Evolutionary conservation across 805 yeast species (phyloP), one percentile per base, ranked within the genome.

Genomic region (Candida maris): DNA sequence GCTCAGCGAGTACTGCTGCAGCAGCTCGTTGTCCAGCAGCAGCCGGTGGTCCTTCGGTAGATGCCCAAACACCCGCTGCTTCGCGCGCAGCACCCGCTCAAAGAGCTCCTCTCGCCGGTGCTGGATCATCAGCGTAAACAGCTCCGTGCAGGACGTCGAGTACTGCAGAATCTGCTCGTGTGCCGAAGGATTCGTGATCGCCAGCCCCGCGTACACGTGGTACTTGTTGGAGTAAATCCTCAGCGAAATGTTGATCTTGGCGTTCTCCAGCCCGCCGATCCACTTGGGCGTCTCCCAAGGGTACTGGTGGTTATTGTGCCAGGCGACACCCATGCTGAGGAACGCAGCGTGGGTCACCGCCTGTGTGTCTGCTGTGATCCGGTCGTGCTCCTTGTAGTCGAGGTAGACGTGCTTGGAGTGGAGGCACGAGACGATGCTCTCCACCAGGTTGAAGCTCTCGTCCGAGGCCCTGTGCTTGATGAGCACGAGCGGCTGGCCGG

Each of bases 331-430:
- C 98, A 93, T 93, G 38, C 94, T 81, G 41, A 93, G 67, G 54
- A 93, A 93, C 0, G 97, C 97, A 9, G 97, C 97, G 57, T 93
- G 98, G 0, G 98, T 93, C 13, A 91, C 96, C 0, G 97, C 97
- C 60, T 93, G 98, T 2, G 97, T 93, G 58, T 93, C 98, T 0
- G 98, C 98, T 1, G 98, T 91, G 44, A 93, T 91, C 50, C 74
- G 77, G 59, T 93, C 98, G 58, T 93, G 98, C 56, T 89, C 89
- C 35, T 75, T 71, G n/a, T 93, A 95, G 0, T 86, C 70, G 21
- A 93, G 67, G 37, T 78, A 71, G 18, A 88, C 97, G 23, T 75
- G 68, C 45, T 82, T 83, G 9, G 96, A 86, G 20, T 83, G 67
- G 34, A 93, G 70, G 55, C 95, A 85, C 4, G 81, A 64, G 41